Conservation (phyloP, 768 basidiomycete genomes). For the Tulasnella calospora region DNA sequence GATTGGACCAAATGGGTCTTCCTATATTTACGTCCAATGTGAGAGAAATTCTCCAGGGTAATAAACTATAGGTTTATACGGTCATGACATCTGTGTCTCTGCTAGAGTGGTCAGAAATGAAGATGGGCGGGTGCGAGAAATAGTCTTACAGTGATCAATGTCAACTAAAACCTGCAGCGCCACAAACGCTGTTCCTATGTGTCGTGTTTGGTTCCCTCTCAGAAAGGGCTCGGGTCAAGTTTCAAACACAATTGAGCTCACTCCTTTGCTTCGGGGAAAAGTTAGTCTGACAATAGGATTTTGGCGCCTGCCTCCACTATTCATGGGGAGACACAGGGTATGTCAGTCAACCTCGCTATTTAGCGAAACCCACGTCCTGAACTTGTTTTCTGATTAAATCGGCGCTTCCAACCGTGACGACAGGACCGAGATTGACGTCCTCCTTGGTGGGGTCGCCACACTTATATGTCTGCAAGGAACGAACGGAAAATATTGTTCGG, state of each 20-base stretch:
- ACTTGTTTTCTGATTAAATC: constrained; percentile 81
- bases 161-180: constrained; percentile 86
- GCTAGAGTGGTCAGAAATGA: constrained; percentile 16
- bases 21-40: constrained; percentile 39
- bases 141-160: constrained; percentile 74
- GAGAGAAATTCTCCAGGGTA: not conserved
- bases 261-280: constrained; percentile 65
- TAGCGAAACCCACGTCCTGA: constrained; percentile 56
- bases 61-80: constrained; percentile 40
- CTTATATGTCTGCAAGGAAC: constrained; percentile 58
- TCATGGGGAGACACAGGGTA: not conserved
- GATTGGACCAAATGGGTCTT: constrained; percentile 90
- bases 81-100: constrained; percentile 90
- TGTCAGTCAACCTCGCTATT: not conserved
- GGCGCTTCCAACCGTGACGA: constrained; percentile 84
- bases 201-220: not conserved
- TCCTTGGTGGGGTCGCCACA: constrained; percentile 78
- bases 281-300: constrained; percentile 60
- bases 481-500: not conserved
- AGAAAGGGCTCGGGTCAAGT: not conserved
- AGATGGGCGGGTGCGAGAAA: not conserved
- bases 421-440: constrained; percentile 83
- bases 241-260: constrained; percentile 38
- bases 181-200: constrained; percentile 76
- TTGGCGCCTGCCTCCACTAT: constrained; percentile 75